Base-by-base conservation (phyloP, 2,329 filamentous ascomycete species). In the Spiromastix sp. region DNA sequence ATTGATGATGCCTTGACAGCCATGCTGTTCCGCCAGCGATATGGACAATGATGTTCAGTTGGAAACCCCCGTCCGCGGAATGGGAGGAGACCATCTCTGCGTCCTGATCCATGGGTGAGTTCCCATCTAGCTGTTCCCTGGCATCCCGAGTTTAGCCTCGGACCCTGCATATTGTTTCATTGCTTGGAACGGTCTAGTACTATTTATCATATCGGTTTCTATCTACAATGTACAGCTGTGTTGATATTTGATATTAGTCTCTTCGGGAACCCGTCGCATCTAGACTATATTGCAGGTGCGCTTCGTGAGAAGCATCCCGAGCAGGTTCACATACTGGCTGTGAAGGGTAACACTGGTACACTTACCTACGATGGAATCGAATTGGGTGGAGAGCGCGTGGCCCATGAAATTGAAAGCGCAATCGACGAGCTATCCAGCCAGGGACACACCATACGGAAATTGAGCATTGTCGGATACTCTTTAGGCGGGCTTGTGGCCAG, bases 381-480 rank as follows among this genome's bases (percentile, higher is more conserved):
- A 46, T 60, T 78, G 5, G 79, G 79, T 40, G 81, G 77, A 36
- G 76, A 84, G 48, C 70, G 81, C 37, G 66, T 77, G 36, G 71
- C 74, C 2, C 59, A 69, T 37, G 77, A 82, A 48, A 68, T 82
- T 22, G 78, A 81, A 50, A 63, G 74, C 32, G 66, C 64, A 13
- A 57, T 81, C 18, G 60, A 67, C 17, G 59, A 64, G 19, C 48
- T 77, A 20, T 69, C 72, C 32, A 62, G 63, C 27, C 64, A 68
- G 18, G 87, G 85, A 15, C 74, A 80, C 46, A 71, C 74, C 27
- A 81, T 95, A 50, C 79, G 64, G 31, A 93, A 86, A 60, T 67
- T 96, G 44, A 94, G 86, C 55, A 68, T 96, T 26, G 72, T 89
- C 28, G 89, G 89, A 25, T 95, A 96, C 57, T 93, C 85, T 0